Evolutionary conservation across 805 yeast species (phyloP).

Genomic region (Yarrowia keelungensis): DNA sequence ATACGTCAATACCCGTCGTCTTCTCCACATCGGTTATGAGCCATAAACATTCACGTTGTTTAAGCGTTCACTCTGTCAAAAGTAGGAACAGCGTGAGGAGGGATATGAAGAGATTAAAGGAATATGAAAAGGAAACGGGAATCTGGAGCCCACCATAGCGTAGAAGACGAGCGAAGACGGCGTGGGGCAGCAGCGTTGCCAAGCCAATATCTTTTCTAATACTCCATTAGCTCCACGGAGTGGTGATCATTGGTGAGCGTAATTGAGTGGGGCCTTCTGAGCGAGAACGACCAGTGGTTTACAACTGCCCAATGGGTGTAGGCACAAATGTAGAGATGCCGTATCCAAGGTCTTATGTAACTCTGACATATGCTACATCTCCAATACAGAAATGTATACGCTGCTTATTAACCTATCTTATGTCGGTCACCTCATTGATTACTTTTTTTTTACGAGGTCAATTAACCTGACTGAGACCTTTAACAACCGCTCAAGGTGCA

Average conservation of each 20-base stretch:
- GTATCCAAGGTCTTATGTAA: too few species aligned
- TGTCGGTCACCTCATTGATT: neutral
- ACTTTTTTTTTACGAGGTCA: neutral
- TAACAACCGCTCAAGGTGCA: neutral
- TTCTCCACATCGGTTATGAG: neutral
- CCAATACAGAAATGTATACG: too few species aligned
- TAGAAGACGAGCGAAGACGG: neutral
- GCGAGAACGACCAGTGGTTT: too few species aligned
- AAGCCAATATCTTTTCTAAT: conserved; percentile 1
- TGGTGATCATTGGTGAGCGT: neutral
- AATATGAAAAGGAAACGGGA: conserved; percentile 15
- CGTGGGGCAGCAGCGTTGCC: neutral
- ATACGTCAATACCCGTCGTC: neutral
- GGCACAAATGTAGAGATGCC: too few species aligned
- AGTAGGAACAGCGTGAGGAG: neutral
- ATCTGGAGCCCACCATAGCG: neutral
- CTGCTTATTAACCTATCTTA: neutral
- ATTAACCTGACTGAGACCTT: neutral
- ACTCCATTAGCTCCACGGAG: conserved; percentile 3
- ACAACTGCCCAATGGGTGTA: too few species aligned
- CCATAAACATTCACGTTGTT: neutral
- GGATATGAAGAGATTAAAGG: conserved; percentile 1
- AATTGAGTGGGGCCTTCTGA: neutral
- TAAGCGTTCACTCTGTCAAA: too few species aligned
- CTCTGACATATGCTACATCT: too few species aligned